Conservation (phyloP, 305 asterid species). For the Lippia alba region DNA sequence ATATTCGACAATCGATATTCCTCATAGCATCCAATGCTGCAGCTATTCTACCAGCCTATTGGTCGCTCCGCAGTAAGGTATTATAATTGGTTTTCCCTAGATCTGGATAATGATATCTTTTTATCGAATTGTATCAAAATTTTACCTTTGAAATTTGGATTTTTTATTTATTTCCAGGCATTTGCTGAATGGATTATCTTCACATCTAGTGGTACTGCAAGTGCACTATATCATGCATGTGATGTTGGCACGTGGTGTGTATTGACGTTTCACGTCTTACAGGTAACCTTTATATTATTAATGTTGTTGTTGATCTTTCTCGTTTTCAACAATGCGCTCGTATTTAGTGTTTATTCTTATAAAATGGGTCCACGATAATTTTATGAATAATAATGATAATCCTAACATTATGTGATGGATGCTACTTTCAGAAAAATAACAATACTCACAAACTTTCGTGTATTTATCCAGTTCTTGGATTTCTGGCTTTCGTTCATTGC, state of each 20-base stretch:
- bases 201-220: conserved; percentile 89
- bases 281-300: conserved; percentile 50
- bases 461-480: conserved; percentile 72
- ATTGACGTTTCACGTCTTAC: conserved; percentile 71
- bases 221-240: conserved; percentile 94
- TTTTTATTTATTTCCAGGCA: conserved; percentile 57
- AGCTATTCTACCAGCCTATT: conserved; percentile 88
- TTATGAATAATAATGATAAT: too few relatives aligned
- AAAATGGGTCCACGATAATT: not conserved
- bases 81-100: not conserved
- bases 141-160: conserved; percentile 9
- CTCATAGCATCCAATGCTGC: conserved; percentile 96
- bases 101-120: not conserved
- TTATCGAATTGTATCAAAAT: conserved; percentile 1
- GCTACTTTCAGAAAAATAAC: not conserved
- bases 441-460: conserved; percentile 1
- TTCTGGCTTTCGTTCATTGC: conserved; percentile 99
- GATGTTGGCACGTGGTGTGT: conserved; percentile 98
- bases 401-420: not conserved
- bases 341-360: too few relatives aligned
- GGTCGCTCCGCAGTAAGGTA: conserved; percentile 96
- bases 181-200: conserved; percentile 96
- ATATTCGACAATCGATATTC: conserved; percentile 75
- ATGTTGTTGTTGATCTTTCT: not conserved
- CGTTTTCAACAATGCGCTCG: too few relatives aligned